These are phyloP conservation scores for Acacia crassicarpa DNA, from an alignment of 306 rosid species.

Conservation along the genomic window DNA sequence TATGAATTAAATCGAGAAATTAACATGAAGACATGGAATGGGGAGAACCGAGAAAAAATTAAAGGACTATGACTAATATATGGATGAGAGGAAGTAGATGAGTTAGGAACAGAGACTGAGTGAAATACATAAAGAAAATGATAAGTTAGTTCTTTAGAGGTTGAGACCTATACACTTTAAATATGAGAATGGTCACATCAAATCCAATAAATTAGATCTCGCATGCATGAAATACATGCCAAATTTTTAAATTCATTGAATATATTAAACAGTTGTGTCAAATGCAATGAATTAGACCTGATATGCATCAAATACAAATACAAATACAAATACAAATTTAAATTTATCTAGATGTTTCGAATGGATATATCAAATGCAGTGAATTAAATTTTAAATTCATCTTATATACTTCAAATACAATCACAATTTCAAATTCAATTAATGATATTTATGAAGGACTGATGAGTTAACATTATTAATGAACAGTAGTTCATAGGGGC, in stretches of 20 bases:
- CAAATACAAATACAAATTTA: too few species aligned
- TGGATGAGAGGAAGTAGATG: not conserved
- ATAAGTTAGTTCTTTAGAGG: not conserved
- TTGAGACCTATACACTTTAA: not conserved
- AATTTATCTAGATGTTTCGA: too few species aligned
- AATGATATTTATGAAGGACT: not conserved
- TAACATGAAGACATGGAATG: not conserved
- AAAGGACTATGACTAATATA: not conserved
- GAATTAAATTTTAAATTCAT: not conserved
- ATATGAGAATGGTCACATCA: too few species aligned
- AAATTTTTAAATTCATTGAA: too few species aligned
- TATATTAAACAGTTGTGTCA: too few species aligned
- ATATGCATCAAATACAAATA: not conserved
- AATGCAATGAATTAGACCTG: not conserved
- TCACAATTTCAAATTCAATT: not conserved
- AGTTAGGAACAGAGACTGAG: not conserved
- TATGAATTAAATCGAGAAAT: not conserved
- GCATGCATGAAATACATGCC: not conserved
- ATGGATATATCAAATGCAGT: not conserved
- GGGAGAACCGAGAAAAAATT: not conserved
- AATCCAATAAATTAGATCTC: too few species aligned
- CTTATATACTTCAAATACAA: not conserved
- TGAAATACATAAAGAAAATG: too few species aligned
- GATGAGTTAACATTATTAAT: not conserved
- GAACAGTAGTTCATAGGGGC: not conserved